Evolutionary conservation across 805 yeast genomes (phyloP).

Genomic region (Groenewaldozyma salmanticensis): DNA sequence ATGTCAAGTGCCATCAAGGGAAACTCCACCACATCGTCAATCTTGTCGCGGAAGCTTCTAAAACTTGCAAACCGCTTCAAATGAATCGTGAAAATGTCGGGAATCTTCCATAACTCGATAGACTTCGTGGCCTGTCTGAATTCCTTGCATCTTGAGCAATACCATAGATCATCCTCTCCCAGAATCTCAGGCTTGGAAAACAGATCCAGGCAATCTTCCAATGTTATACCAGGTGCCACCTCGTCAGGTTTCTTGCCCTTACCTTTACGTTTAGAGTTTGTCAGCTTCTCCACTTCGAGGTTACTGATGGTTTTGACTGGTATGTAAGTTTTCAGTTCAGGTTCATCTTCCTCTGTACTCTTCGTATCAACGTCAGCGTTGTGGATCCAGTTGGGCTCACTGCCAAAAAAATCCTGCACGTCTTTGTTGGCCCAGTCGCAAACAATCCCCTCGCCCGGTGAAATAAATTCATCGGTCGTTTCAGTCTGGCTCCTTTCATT

Average conservation of each 20-base stretch:
- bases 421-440: constrained; percentile 14
- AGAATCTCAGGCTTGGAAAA: constrained; percentile 78
- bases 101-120: constrained; percentile 87
- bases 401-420: constrained; percentile 1
- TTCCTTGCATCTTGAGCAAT: constrained; percentile 80
- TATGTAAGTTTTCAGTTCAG: too few relatives aligned
- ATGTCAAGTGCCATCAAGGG: constrained; percentile 79
- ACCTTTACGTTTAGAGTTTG: constrained; percentile 13
- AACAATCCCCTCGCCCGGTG: constrained; percentile 12
- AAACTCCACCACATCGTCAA: constrained; percentile 73
- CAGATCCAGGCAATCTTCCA: constrained; percentile 63
- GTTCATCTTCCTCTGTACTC: neutral
- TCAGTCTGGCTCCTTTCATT: neutral
- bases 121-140: constrained; percentile 87
- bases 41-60: constrained; percentile 79
- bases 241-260: constrained; percentile 12
- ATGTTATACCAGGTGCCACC: constrained; percentile 33
- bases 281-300: constrained; percentile 12
- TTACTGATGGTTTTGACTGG: constrained; percentile 4
- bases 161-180: constrained; percentile 88
- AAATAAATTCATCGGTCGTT: constrained; percentile 1
- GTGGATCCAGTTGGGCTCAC: neutral
- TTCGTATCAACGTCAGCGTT: too few relatives aligned
- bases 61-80: constrained; percentile 83
- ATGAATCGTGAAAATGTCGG: constrained; percentile 84